These are phyloP conservation scores for Asterella californica DNA, from an alignment of 225 moss, liverwort and hornwort genomes.

Conservation along the genomic window DNA sequence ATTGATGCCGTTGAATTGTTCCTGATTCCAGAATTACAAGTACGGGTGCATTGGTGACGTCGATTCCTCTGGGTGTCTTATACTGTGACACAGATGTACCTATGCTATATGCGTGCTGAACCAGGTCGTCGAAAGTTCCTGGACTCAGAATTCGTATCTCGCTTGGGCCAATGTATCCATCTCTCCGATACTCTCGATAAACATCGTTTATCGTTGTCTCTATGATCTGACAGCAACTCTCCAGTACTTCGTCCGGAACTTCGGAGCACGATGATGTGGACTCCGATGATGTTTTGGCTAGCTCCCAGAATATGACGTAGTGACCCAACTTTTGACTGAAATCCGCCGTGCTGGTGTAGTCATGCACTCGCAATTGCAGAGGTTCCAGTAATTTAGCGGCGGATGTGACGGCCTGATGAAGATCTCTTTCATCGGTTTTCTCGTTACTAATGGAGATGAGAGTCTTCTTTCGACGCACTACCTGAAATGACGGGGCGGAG, in stretches of 20 bases:
- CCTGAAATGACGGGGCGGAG: slow-evolving; percentile 55
- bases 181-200: slow-evolving; percentile 26
- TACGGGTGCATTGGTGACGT: not conserved
- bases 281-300: not conserved
- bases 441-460: slow-evolving; percentile 60
- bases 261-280: not conserved
- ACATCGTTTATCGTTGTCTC: slow-evolving; percentile 23
- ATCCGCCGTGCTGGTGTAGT: slow-evolving; percentile 61
- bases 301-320: slow-evolving; percentile 78
- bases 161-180: slow-evolving; percentile 26
- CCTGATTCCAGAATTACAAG: not conserved
- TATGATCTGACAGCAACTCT: slow-evolving; percentile 30
- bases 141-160: slow-evolving; percentile 32
- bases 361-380: slow-evolving; percentile 55
- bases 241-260: not conserved
- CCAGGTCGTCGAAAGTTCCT: slow-evolving; percentile 35
- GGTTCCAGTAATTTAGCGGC: slow-evolving; percentile 39
- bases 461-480: slow-evolving; percentile 64
- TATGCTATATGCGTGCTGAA: slow-evolving; percentile 7
- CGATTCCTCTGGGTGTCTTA: slow-evolving; percentile 25
- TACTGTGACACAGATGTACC: slow-evolving; percentile 32
- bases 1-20: not conserved
- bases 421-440: slow-evolving; percentile 70
- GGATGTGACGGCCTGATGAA: slow-evolving; percentile 56
- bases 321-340: slow-evolving; percentile 48